These are phyloP conservation scores for Mycena amicta DNA, from an alignment of 768 basidiomycete genomes.

Conservation along the genomic window DNA sequence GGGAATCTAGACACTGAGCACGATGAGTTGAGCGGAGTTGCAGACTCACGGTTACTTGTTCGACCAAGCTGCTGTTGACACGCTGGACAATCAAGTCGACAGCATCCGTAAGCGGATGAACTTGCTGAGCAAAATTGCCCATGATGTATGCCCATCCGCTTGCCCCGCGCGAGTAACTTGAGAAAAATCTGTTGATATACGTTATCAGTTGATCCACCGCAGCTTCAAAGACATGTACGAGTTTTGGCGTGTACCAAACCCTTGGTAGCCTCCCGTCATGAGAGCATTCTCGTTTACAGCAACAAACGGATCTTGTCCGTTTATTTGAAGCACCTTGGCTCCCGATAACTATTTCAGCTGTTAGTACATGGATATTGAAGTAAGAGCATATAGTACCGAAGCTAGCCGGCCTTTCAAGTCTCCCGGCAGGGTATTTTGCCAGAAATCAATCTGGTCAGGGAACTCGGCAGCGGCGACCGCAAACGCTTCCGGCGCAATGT, in stretches of 20 bases:
- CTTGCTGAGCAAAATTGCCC: slow-evolving; percentile 59
- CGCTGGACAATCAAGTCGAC: slow-evolving; percentile 52
- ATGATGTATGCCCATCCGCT: slow-evolving; percentile 46
- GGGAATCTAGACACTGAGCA: slow-evolving; percentile 43
- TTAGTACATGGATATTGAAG: too few relatives aligned
- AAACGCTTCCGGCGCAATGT: slow-evolving; percentile 59
- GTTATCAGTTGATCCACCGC: too few relatives aligned
- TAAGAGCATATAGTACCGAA: slow-evolving; percentile 37
- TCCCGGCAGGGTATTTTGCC: slow-evolving; percentile 55
- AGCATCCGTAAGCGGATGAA: slow-evolving; percentile 52
- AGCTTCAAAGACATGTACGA: too few relatives aligned
- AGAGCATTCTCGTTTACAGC: slow-evolving; percentile 55
- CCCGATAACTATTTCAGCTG: slow-evolving; percentile 45
- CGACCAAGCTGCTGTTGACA: slow-evolving; percentile 37
- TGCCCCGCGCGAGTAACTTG: slow-evolving; percentile 42
- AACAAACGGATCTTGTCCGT: slow-evolving; percentile 50
- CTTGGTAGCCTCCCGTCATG: slow-evolving; percentile 55
- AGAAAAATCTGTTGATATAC: slow-evolving; percentile 54
- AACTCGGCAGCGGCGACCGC: slow-evolving; percentile 52
- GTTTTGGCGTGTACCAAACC: slow-evolving; percentile 53
- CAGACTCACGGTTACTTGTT: slow-evolving; percentile 47
- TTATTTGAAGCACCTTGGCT: slow-evolving; percentile 56
- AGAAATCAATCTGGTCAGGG: slow-evolving; percentile 51
- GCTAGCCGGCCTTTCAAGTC: slow-evolving; percentile 47
- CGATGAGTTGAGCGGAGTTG: background rate